These are phyloP conservation scores for Sphaerobolus stellatus DNA, from an alignment of 1,284 basidiomycete genomes.

Conservation along the genomic window DNA sequence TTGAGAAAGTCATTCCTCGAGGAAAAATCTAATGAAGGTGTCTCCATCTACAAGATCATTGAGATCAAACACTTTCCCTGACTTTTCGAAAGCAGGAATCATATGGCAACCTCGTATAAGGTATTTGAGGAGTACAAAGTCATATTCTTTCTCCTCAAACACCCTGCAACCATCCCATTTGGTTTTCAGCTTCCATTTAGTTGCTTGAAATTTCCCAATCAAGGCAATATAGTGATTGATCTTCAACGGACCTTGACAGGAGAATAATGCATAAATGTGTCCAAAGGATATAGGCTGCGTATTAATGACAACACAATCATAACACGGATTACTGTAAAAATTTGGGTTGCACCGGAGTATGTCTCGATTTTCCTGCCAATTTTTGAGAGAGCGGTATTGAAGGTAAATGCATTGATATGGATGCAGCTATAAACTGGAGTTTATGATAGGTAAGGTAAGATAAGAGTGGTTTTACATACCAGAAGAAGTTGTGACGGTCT, in stretches of 20 bases:
- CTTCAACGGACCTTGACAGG: background rate
- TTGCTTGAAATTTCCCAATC: background rate
- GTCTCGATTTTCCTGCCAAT: conserved; percentile 23
- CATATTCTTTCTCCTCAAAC: background rate
- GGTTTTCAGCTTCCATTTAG: conserved; percentile 9
- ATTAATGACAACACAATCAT: background rate
- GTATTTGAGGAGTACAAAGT: background rate
- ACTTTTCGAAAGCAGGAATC: background rate
- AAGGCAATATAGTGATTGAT: background rate
- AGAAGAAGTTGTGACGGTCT: background rate
- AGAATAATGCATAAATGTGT: background rate
- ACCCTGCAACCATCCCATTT: background rate
- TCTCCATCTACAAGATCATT: background rate
- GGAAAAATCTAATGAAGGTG: background rate
- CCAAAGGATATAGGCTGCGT: background rate
- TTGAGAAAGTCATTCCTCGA: background rate
- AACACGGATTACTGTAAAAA: conserved; percentile 14
- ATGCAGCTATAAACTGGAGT: conserved; percentile 20
- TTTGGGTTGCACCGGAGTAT: conserved; percentile 26
- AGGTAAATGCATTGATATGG: conserved; percentile 23
- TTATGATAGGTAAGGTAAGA: too few relatives aligned
- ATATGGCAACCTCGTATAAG: background rate
- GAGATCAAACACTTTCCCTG: background rate
- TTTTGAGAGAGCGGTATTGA: conserved; percentile 25
- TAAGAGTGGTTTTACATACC: too few relatives aligned